Conservation (phyloP, 345 rosid species). For the Eucalyptus erythrocorys region DNA sequence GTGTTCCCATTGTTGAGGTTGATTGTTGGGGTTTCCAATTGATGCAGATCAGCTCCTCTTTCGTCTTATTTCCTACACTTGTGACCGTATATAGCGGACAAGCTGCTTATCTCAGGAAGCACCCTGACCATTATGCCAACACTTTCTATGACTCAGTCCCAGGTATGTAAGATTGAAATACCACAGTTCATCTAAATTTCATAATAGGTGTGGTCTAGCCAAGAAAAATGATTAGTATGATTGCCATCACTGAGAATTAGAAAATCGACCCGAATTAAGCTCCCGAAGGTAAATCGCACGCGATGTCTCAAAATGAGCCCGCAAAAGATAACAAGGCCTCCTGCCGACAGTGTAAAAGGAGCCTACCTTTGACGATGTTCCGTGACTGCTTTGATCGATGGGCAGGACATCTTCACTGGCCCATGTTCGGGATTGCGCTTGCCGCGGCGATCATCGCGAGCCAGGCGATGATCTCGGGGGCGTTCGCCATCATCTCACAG, state of each 20-base stretch:
- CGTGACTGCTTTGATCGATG: neutral
- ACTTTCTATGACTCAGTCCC: neutral
- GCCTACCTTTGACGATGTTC: neutral
- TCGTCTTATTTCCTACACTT: neutral
- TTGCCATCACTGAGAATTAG: neutral
- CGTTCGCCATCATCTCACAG: constrained; percentile 55
- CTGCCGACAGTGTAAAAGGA: neutral
- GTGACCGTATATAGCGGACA: neutral
- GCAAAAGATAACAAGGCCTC: neutral
- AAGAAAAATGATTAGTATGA: constrained; percentile 48
- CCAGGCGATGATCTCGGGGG: constrained; percentile 79
- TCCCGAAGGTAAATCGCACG: neutral
- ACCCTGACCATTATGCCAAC: neutral
- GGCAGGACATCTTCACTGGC: constrained; percentile 65
- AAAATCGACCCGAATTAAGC: neutral
- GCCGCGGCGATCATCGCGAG: constrained; percentile 73
- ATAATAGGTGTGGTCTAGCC: constrained; percentile 31
- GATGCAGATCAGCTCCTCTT: constrained; percentile 63
- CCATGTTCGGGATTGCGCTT: constrained; percentile 58
- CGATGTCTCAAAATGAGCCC: neutral
- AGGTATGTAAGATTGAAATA: neutral
- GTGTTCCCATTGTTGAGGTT: neutral
- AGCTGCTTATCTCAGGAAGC: neutral
- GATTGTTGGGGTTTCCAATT: too few species aligned
- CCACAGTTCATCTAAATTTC: constrained; percentile 23